A percentile compares a stretch with the other conserved stretches of the same genome.
Evolutionary conservation across 75 land plant species (phyloP).

Genomic region (Picea sitchensis): DNA sequence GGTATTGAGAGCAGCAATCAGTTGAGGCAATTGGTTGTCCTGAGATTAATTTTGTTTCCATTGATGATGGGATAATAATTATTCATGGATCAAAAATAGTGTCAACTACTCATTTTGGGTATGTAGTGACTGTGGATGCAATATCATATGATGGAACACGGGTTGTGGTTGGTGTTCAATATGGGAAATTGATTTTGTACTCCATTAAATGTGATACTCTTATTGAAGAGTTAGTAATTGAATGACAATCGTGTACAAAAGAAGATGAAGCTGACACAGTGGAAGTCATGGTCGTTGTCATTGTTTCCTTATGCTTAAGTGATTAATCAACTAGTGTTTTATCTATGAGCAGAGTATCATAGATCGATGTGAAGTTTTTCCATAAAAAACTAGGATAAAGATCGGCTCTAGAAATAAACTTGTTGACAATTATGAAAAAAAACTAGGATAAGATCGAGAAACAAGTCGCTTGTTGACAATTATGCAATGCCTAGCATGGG

Average conservation of each 20-base stretch:
- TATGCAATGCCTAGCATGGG: conserved; percentile 37
- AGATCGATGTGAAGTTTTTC: too few relatives aligned
- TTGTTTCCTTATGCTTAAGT: too few relatives aligned
- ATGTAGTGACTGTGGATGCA: conserved; percentile 65
- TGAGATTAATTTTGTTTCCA: conserved; percentile 57
- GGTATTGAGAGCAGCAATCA: too few relatives aligned
- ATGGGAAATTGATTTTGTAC: conserved; percentile 82
- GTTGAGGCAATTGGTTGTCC: conserved; percentile 12
- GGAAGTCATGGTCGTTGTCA: too few relatives aligned
- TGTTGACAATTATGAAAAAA: too few relatives aligned
- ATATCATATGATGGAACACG: conserved; percentile 85
- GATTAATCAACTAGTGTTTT: too few relatives aligned
- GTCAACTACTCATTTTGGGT: conserved; percentile 63
- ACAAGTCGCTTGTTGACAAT: too few relatives aligned
- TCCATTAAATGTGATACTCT: conserved; percentile 61
- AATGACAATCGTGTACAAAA: conserved; percentile 35
- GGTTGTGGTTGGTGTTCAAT: conserved; percentile 77
- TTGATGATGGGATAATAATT: conserved; percentile 69
- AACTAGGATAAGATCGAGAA: too few relatives aligned
- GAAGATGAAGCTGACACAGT: too few relatives aligned
- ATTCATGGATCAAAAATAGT: conserved; percentile 50
- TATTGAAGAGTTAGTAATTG: conserved; percentile 67
- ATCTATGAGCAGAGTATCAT: too few relatives aligned
- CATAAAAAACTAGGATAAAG: too few relatives aligned
- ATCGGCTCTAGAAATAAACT: too few relatives aligned